phyloP scores from a whole-genome alignment of 225 moss, liverwort and hornwort species.

The Physcomitrellopsis africana region DNA sequence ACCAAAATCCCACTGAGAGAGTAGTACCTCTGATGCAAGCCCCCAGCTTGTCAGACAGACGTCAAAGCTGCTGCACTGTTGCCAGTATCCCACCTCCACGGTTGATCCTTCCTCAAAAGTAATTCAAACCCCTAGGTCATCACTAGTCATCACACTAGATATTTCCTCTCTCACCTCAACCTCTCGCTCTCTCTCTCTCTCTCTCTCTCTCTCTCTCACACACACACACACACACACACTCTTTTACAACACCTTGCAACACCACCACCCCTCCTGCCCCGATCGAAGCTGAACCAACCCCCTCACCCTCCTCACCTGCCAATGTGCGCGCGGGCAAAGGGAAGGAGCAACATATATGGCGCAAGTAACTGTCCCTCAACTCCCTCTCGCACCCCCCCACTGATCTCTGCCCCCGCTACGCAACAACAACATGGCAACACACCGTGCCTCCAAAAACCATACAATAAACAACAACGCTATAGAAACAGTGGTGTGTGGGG shows the following conservation, averaged over 20 bases:
- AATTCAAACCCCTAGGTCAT: slow-evolving; percentile 31
- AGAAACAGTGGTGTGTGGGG: slow-evolving; percentile 7
- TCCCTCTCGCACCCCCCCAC: slow-evolving; percentile 14
- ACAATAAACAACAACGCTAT: slow-evolving; percentile 1
- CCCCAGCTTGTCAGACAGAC: slow-evolving; percentile 49
- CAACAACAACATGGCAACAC: slow-evolving; percentile 32
- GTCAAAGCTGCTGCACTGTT: slow-evolving; percentile 54
- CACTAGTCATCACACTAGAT: slow-evolving; percentile 19
- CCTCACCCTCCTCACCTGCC: slow-evolving; percentile 25
- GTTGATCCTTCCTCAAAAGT: slow-evolving; percentile 12
- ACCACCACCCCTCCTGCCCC: neutral
- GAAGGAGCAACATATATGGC: slow-evolving; percentile 25
- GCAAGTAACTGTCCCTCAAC: slow-evolving; percentile 9
- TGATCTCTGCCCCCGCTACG: neutral
- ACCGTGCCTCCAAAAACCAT: slow-evolving; percentile 25
- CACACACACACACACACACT: neutral
- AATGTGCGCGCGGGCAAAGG: slow-evolving; percentile 40
- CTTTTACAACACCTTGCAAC: slow-evolving; percentile 13
- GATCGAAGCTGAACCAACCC: slow-evolving; percentile 31
- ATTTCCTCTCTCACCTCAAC: too few relatives aligned
- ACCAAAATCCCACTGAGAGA: slow-evolving; percentile 40
- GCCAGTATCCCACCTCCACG: slow-evolving; percentile 31
- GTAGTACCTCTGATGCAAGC: slow-evolving; percentile 37
- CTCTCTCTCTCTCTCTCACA: neutral
- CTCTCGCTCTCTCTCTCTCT: neutral